Conservation (phyloP, 345 rosid genomes). For the Hevea brasiliensis region DNA sequence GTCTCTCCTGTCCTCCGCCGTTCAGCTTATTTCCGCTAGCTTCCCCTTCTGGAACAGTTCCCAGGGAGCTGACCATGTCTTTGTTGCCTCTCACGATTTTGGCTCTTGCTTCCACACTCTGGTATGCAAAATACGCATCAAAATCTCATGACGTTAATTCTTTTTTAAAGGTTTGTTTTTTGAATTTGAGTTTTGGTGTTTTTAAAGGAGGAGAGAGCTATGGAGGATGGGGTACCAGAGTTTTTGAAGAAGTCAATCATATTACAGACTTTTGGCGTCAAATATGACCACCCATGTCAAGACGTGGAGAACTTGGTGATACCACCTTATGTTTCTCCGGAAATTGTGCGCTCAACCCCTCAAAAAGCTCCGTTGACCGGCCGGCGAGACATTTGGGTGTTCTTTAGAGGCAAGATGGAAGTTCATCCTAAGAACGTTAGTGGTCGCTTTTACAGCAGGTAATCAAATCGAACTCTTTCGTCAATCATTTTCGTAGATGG, state of each 20-base stretch:
- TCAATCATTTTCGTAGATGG: background rate
- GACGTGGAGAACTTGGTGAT: slow-evolving; percentile 75
- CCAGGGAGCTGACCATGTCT: slow-evolving; percentile 77
- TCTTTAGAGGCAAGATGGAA: slow-evolving; percentile 97
- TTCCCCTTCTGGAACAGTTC: slow-evolving; percentile 87
- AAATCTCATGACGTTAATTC: background rate
- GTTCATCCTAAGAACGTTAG: slow-evolving; percentile 90
- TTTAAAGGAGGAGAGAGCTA: slow-evolving; percentile 73
- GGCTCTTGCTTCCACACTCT: slow-evolving; percentile 93
- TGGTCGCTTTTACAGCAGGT: slow-evolving; percentile 94
- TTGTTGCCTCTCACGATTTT: slow-evolving; percentile 90
- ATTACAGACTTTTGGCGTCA: slow-evolving; percentile 89
- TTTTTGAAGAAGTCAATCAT: slow-evolving; percentile 78
- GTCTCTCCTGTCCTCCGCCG: slow-evolving; percentile 63
- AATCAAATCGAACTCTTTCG: slow-evolving; percentile 19
- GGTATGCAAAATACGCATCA: slow-evolving; percentile 37
- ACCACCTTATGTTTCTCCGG: slow-evolving; percentile 90
- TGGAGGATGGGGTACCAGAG: slow-evolving; percentile 76
- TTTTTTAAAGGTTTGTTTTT: background rate
- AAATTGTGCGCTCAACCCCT: slow-evolving; percentile 44
- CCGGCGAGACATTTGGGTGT: slow-evolving; percentile 75
- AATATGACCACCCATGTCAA: slow-evolving; percentile 84
- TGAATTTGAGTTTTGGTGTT: background rate
- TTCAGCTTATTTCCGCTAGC: slow-evolving; percentile 47
- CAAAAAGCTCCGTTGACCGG: slow-evolving; percentile 42